Evolutionary conservation across 2,329 filamentous ascomycete genomes (phyloP).

Genomic region (Pyrenophora graminea): DNA sequence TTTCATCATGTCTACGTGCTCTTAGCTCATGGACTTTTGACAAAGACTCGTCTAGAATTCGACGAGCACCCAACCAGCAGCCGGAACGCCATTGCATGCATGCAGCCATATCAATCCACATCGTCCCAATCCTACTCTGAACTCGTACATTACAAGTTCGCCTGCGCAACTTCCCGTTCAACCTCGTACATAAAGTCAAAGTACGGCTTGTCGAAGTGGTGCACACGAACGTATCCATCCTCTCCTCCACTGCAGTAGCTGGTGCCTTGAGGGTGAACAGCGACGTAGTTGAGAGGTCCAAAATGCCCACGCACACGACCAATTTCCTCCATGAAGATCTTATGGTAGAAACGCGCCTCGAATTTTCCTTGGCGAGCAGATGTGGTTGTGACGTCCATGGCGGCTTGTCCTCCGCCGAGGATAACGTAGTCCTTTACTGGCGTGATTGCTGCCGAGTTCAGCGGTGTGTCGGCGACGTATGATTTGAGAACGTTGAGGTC

Average conservation of each 20-base stretch:
- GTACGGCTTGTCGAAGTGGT: conserved; percentile 98
- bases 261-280: conserved; percentile 86
- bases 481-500: conserved; percentile 93
- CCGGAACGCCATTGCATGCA: conserved; percentile 47
- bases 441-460: conserved; percentile 94
- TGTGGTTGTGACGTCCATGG: conserved; percentile 98
- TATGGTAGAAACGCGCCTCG: conserved; percentile 99
- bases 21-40: conserved; percentile 19
- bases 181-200: conserved; percentile 99
- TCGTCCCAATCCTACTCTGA: conserved; percentile 22
- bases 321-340: conserved; percentile 98
- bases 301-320: conserved; percentile 97
- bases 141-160: conserved; percentile 39
- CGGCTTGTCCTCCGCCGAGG: conserved; percentile 95
- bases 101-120: conserved; percentile 27
- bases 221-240: conserved; percentile 96
- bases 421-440: conserved; percentile 98
- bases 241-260: conserved; percentile 95
- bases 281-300: conserved; percentile 94
- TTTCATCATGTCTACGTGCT: conserved; percentile 4
- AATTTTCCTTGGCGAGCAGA: conserved; percentile 96
- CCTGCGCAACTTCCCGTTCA: conserved; percentile 71
- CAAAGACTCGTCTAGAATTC: conserved; percentile 13
- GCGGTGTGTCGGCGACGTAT: conserved; percentile 86
- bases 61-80: conserved; percentile 22